Evolutionary conservation across 441 rosid species (phyloP).

Genomic region (Pelargonium myrrhifolium): DNA sequence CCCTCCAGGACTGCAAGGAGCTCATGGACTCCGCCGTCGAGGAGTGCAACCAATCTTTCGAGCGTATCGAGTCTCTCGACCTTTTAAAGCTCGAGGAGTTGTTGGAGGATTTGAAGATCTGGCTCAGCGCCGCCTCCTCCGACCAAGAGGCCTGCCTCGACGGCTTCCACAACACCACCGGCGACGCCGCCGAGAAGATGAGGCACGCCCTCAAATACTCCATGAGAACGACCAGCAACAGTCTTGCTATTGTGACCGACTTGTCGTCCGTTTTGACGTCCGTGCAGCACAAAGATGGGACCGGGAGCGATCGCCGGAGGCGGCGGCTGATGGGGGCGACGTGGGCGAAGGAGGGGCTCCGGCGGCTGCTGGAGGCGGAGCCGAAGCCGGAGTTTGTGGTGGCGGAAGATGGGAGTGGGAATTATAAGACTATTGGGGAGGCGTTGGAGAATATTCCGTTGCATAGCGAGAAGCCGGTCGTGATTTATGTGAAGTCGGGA

Average conservation of each 20-base stretch:
- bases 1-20: conserved; percentile 54
- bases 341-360: conserved; percentile 33
- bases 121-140: conserved; percentile 48
- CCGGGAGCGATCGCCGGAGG: conserved; percentile 28
- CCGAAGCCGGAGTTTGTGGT: conserved; percentile 35
- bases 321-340: conserved; percentile 33
- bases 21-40: conserved; percentile 46
- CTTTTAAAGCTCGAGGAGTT: conserved; percentile 23
- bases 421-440: conserved; percentile 36
- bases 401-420: conserved; percentile 48
- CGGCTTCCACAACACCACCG: conserved; percentile 38
- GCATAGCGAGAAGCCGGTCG: conserved; percentile 37
- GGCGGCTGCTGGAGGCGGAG: conserved; percentile 29
- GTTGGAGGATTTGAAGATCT: conserved; percentile 28
- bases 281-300: conserved; percentile 11
- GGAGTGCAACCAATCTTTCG: conserved; percentile 42
- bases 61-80: conserved; percentile 32
- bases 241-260: conserved; percentile 42
- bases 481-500: conserved; percentile 42
- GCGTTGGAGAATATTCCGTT: conserved; percentile 50
- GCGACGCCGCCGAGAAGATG: conserved; percentile 10
- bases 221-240: conserved; percentile 41
- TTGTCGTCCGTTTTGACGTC: conserved; percentile 27
- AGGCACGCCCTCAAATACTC: conserved; percentile 27
- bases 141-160: conserved; percentile 62